phyloP scores from a whole-genome alignment of 148 eudicot genomes.

The Agrostemma githago region DNA sequence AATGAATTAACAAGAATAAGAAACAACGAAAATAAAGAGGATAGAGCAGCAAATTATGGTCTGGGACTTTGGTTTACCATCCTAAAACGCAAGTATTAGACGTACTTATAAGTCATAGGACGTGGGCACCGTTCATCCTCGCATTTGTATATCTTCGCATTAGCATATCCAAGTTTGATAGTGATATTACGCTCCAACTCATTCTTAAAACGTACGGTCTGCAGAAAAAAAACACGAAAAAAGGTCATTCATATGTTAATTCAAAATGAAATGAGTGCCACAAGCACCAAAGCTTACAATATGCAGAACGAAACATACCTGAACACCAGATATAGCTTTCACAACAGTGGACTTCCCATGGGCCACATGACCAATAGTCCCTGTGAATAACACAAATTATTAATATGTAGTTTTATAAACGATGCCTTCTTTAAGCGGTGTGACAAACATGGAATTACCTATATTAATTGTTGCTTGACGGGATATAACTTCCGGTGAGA shows the following conservation, averaged over 20 bases:
- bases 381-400: conserved; percentile 31
- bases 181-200: conserved; percentile 97
- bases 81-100: not conserved
- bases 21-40: not conserved
- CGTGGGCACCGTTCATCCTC: conserved; percentile 95
- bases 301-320: conserved; percentile 36
- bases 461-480: conserved; percentile 95
- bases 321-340: conserved; percentile 97
- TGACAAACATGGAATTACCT: conserved; percentile 36
- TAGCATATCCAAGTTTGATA: conserved; percentile 97
- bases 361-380: conserved; percentile 99
- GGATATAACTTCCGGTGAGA: conserved; percentile 93
- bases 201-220: conserved; percentile 98
- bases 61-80: not conserved
- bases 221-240: conserved; percentile 18
- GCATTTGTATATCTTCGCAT: conserved; percentile 94
- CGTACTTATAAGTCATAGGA: conserved; percentile 88
- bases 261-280: not conserved
- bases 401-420: not conserved
- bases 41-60: not conserved
- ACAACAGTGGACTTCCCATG: conserved; percentile 98
- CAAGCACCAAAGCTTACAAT: not conserved
- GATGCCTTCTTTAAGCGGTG: not conserved
- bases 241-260: not conserved
- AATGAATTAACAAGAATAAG: not conserved